Evolutionary conservation across 257 asterid genomes (phyloP), one percentile per base, ranked within the genome.

Genomic region (Gynochthodes officinalis): DNA sequence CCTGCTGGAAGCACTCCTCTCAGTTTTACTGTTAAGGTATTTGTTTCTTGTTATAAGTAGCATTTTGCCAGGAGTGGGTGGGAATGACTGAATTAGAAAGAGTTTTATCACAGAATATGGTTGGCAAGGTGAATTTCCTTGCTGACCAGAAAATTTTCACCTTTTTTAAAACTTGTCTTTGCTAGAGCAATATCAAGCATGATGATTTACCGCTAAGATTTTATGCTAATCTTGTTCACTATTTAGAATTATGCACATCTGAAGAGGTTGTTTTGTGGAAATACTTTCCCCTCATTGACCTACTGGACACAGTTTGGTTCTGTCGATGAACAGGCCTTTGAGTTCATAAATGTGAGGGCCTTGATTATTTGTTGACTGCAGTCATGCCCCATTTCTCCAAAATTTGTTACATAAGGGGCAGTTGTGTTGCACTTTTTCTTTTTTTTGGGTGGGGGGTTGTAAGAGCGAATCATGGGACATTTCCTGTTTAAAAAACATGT

Each of bases 1-100:
- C 88, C 95, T 79, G 92, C 95, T 75, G 98, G 96, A 88, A 90
- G 83, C 80, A 88, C 82, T 77, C 93, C 99, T 72, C 79, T 87
- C 76, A 90, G 90, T 83, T 94, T 95, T 72, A 95, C 99, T 14
- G 97, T 92, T 71, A 91, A 95, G 87, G 97, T 94, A 86, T 19
- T 53, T 46, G 25, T 79, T 58, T 35, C 49, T 55, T 43, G 71
- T 75, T 35, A 14, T 7, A 43, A 53, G 40, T 62, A 64, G 68
- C 35, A 35, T 21, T 63, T 39, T 42, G 9, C 48, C 40, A 49
- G 59, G 58, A 7, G 50, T 49, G 70, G 73, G 42, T n/a, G 46
- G 8, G 59, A 39, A 52, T 32, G 64, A 43, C n/a, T n/a, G n/a
- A n/a, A n/a, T n/a, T n/a, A n/a, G 50, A 50, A 61, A 62, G 71